Conservation (phyloP, 2,329 filamentous ascomycete genomes). For the Ophiostoma pallidulum region DNA sequence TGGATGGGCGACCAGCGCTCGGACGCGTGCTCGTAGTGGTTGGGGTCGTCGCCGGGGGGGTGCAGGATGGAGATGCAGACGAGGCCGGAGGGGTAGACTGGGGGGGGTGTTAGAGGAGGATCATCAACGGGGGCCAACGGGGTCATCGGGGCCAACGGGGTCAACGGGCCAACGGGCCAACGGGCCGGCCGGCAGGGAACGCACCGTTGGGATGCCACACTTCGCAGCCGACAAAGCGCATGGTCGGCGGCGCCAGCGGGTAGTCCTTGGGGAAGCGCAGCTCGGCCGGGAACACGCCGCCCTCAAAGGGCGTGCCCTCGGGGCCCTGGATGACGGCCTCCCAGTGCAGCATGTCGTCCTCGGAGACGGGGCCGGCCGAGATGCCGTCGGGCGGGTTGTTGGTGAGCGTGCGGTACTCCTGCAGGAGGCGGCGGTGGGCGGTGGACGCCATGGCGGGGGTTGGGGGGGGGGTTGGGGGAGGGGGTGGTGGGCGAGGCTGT, state of each 20-base stretch:
- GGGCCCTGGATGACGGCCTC: slow-evolving; percentile 94
- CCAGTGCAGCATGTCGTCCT: slow-evolving; percentile 95
- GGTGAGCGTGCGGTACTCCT: slow-evolving; percentile 90
- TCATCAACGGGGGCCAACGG: too few relatives aligned
- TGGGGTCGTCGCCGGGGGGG: slow-evolving; percentile 90
- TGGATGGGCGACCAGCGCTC: slow-evolving; percentile 97
- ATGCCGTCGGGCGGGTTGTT: slow-evolving; percentile 97
- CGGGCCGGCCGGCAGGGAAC: too few relatives aligned
- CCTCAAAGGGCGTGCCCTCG: slow-evolving; percentile 91
- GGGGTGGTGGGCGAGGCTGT: not conserved
- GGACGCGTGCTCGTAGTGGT: slow-evolving; percentile 93
- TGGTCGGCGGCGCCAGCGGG: slow-evolving; percentile 87
- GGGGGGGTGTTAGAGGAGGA: too few relatives aligned
- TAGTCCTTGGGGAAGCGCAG: slow-evolving; percentile 95
- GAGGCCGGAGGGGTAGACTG: slow-evolving; percentile 83
- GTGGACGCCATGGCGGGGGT: slow-evolving; percentile 44
- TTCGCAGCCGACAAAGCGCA: slow-evolving; percentile 80
- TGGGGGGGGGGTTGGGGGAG: not conserved
- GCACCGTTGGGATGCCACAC: slow-evolving; percentile 97
- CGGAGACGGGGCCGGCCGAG: slow-evolving; percentile 81
- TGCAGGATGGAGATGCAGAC: slow-evolving; percentile 99
- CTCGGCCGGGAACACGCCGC: slow-evolving; percentile 89
- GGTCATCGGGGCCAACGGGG: too few relatives aligned
- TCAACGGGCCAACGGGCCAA: too few relatives aligned
- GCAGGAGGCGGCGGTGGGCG: slow-evolving; percentile 73